Conservation (phyloP, 208 protist genomes). For the Acanthamoeba healyi region DNA sequence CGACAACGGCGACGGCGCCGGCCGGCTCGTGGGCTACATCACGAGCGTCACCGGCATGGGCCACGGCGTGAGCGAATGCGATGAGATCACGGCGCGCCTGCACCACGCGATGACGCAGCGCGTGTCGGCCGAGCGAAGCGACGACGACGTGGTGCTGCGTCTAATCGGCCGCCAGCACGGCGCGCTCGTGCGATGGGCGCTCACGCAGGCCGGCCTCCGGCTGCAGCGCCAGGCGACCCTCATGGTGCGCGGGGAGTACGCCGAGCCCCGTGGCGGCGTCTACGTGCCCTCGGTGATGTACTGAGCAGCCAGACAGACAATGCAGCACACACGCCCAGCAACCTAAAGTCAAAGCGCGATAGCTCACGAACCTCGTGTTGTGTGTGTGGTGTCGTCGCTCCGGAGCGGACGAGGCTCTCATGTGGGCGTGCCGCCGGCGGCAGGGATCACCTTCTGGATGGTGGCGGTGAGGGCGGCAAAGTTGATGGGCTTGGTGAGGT, state of each 20-base stretch:
- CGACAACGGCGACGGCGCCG: not conserved
- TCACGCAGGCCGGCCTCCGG: not conserved
- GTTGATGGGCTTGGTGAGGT: conserved; percentile 76
- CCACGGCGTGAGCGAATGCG: conserved; percentile 42
- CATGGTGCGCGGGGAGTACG: not conserved
- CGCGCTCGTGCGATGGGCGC: not conserved
- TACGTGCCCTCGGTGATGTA: not conserved
- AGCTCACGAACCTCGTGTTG: too few relatives aligned
- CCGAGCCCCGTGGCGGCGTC: not conserved
- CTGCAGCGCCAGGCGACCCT: not conserved
- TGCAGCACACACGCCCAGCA: too few relatives aligned
- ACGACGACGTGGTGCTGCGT: not conserved
- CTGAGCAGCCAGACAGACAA: too few relatives aligned
- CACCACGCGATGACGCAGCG: not conserved
- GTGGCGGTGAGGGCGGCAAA: not conserved
- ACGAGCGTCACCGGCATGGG: conserved; percentile 3
- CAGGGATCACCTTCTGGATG: conserved; percentile 44
- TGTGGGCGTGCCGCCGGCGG: too few relatives aligned
- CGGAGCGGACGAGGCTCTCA: too few relatives aligned
- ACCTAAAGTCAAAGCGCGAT: too few relatives aligned
- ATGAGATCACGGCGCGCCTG: conserved; percentile 3
- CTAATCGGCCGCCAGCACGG: not conserved
- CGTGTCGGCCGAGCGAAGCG: not conserved
- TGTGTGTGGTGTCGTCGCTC: too few relatives aligned
- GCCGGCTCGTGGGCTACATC: conserved; percentile 14